Evolutionary conservation across 495 filamentous ascomycete species (phyloP), one percentile per base, ranked within the genome.

Genomic region (Penicillium canariense): DNA sequence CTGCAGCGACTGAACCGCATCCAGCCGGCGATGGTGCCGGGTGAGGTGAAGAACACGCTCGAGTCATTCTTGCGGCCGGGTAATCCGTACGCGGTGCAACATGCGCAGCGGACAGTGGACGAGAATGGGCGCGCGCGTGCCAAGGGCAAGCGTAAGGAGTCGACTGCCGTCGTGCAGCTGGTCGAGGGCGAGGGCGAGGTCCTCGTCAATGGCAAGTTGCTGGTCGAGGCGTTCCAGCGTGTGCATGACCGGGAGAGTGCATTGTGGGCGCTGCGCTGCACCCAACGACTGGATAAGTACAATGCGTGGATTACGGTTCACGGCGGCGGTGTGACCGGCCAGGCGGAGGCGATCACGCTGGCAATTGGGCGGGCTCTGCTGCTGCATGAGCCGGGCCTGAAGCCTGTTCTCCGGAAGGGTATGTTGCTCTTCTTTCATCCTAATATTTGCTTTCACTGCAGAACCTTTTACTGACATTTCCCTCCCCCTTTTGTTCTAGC

Each of bases 171-270:
- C 44, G 94, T 88, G 10, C 91, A 80, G 65, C 69, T 99, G 15
- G 90, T 97, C 8, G 92, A 97, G 73, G 94, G 94, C 1, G 87
- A 89, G 25, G 94, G 94, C 1, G 86, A 96, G 68, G 86, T 96
- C 10, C 63, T 91, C 55, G 75, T 99, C 57, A 99, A 99, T 72
- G 91, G 91, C 20, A 92, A 89, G 75, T 82, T 77, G 11, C 71
- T 99, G 43, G 77, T 81, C 20, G 81, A 90, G 18, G 82, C 81
- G 25, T 99, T 99, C 68, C 86, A 85, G 26, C 81, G 94, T 23
- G 71, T 97, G 38, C 92, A 97, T 71, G 94, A 99, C 67, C 84
- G 94, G 22, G 95, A 97, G 74, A 97, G 90, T 62, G 94, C 88
- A 0, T 74, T 96, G 8, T 97, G 93, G 93, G 83, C 95, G 4